Conservation (phyloP, 2,329 filamentous ascomycete genomes). For the Ampelomyces quisqualis region DNA sequence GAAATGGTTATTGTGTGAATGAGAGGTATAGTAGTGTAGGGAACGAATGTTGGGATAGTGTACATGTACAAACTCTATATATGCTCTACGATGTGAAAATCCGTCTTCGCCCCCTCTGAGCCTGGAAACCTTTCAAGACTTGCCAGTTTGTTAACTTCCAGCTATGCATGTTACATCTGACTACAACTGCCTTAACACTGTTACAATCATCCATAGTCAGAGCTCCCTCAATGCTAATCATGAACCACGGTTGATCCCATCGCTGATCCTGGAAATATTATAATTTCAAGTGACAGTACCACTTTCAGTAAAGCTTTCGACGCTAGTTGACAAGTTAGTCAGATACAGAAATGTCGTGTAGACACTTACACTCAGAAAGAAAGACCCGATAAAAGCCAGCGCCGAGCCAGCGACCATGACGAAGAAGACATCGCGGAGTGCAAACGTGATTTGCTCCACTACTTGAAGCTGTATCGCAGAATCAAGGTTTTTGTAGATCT, state of each 20-base stretch:
- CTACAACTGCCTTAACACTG: not conserved
- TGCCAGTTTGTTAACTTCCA: not conserved
- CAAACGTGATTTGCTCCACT: constrained; percentile 1
- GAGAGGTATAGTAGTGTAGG: not conserved
- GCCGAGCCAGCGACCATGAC: constrained; percentile 1
- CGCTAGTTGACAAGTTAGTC: constrained; percentile 1
- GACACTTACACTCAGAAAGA: constrained; percentile 2
- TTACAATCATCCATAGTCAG: not conserved
- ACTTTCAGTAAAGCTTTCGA: constrained; percentile 1
- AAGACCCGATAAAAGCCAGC: constrained; percentile 1
- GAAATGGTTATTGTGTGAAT: not conserved
- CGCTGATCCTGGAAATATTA: not conserved
- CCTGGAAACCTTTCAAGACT: not conserved
- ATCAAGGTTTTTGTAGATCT: not conserved
- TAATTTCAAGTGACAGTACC: not conserved
- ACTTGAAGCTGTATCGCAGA: not conserved
- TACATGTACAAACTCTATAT: not conserved
- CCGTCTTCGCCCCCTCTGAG: not conserved
- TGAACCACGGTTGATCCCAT: not conserved
- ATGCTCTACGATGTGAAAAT: not conserved
- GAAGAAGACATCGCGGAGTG: constrained; percentile 2
- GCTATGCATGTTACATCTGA: not conserved
- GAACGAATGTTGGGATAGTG: not conserved
- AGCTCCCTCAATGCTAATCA: not conserved
- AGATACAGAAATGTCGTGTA: not conserved